phyloP scores from a whole-genome alignment of 345 rosid genomes.

The Corymbia maculata region DNA sequence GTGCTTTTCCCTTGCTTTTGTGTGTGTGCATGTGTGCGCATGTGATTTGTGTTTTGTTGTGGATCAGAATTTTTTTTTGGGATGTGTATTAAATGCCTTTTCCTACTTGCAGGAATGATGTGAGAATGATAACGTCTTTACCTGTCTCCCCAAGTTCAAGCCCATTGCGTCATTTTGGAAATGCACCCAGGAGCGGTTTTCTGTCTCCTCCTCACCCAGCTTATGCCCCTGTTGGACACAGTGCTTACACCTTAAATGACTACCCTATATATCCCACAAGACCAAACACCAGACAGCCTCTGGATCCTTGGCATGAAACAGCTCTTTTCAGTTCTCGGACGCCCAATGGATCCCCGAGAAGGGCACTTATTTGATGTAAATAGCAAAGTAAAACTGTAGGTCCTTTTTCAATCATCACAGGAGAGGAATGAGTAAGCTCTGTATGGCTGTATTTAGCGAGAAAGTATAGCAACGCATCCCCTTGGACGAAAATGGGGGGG shows the following conservation, averaged over 20 bases:
- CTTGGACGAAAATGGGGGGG: not conserved
- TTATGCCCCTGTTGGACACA: slow-evolving; percentile 35
- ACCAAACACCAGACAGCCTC: not conserved
- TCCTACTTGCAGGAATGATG: slow-evolving; percentile 45
- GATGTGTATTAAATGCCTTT: not conserved
- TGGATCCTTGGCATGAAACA: not conserved
- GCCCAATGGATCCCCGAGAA: slow-evolving; percentile 4
- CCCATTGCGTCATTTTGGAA: slow-evolving; percentile 60
- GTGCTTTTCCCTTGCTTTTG: not conserved
- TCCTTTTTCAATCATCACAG: not conserved
- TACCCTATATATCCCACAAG: slow-evolving; percentile 30
- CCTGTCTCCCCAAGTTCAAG: slow-evolving; percentile 94
- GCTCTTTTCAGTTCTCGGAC: not conserved
- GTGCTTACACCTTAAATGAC: slow-evolving; percentile 40
- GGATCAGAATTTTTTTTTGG: not conserved
- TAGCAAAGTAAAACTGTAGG: not conserved
- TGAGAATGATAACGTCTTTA: slow-evolving; percentile 60
- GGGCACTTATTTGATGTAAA: not conserved
- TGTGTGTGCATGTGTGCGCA: not conserved
- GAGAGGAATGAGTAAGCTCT: not conserved
- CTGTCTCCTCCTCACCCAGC: slow-evolving; percentile 84
- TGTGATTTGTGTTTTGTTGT: not conserved
- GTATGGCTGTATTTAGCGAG: not conserved
- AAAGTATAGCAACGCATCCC: not conserved
- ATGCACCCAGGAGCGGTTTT: slow-evolving; percentile 54